These are phyloP conservation scores for Pezicula radicicola DNA, from an alignment of 2,329 filamentous ascomycete species.

Conservation along the genomic window DNA sequence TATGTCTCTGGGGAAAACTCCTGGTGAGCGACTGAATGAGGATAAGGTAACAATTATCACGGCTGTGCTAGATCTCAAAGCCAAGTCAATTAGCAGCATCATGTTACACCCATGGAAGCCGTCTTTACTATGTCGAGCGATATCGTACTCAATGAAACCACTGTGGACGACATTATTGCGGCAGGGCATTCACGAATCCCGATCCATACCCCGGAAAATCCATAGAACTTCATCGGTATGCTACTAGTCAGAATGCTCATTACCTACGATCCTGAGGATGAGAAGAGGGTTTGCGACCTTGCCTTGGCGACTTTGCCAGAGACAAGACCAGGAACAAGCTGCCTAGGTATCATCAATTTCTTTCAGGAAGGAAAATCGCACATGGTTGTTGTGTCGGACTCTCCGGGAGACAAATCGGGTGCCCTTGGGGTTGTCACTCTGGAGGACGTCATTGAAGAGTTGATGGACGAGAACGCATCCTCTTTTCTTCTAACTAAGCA, in stretches of 20 bases:
- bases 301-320: constrained; percentile 91
- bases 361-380: constrained; percentile 99
- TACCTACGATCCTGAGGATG: constrained; percentile 95
- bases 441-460: constrained; percentile 96
- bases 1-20: constrained; percentile 81
- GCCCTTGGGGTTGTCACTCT: constrained; percentile 91
- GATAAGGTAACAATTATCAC: constrained; percentile 99
- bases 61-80: constrained; percentile 92
- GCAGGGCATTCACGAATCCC: constrained; percentile 96
- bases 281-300: constrained; percentile 83
- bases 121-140: constrained; percentile 96
- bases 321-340: constrained; percentile 92
- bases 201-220: constrained; percentile 82
- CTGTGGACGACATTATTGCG: constrained; percentile 90
- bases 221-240: constrained; percentile 93
- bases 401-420: constrained; percentile 84
- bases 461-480: constrained; percentile 88
- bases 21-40: constrained; percentile 83
- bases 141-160: constrained; percentile 85
- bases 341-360: constrained; percentile 97
- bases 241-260: constrained; percentile 97
- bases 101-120: constrained; percentile 99
- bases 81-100: constrained; percentile 89
- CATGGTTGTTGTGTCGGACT: constrained; percentile 93
- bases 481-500: neutral